These are phyloP conservation scores for Sarocladium strictum DNA, from an alignment of 2,329 filamentous ascomycete genomes.

Conservation along the genomic window DNA sequence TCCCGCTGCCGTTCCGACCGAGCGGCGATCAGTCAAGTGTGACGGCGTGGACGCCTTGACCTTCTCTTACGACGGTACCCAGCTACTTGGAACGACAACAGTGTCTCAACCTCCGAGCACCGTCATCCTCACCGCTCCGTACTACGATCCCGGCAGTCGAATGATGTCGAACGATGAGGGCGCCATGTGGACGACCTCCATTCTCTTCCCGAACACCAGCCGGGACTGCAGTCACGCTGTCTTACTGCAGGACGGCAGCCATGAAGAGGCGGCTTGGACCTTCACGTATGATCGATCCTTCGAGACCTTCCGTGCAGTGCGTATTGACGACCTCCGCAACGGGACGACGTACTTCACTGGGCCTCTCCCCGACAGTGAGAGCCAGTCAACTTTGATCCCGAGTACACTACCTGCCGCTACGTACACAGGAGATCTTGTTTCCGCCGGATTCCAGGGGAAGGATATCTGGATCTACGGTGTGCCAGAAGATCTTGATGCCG, in stretches of 20 bases:
- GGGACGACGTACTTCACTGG: constrained; percentile 77
- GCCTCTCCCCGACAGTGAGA: constrained; percentile 47
- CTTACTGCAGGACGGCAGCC: constrained; percentile 54
- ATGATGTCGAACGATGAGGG: constrained; percentile 63
- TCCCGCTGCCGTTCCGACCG: constrained; percentile 55
- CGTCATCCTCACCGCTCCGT: constrained; percentile 72
- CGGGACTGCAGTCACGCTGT: constrained; percentile 73
- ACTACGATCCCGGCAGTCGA: constrained; percentile 66
- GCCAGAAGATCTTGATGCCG: constrained; percentile 63
- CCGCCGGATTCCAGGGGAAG: constrained; percentile 65
- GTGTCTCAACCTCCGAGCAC: constrained; percentile 60
- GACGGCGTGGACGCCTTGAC: constrained; percentile 66
- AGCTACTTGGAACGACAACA: constrained; percentile 63
- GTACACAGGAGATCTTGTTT: constrained; percentile 64
- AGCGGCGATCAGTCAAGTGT: constrained; percentile 72
- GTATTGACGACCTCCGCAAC: constrained; percentile 67
- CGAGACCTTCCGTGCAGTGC: constrained; percentile 71
- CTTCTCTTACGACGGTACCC: constrained; percentile 73
- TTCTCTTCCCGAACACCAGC: constrained; percentile 76
- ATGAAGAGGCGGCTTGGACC: constrained; percentile 66
- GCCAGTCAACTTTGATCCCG: constrained; percentile 56
- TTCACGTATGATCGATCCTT: constrained; percentile 73
- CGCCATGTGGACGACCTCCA: constrained; percentile 79
- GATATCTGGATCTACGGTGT: constrained; percentile 77
- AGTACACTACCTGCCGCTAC: constrained; percentile 64